Base-by-base conservation (phyloP, 306 rosid genomes). In the Quercus berberidifolia region DNA sequence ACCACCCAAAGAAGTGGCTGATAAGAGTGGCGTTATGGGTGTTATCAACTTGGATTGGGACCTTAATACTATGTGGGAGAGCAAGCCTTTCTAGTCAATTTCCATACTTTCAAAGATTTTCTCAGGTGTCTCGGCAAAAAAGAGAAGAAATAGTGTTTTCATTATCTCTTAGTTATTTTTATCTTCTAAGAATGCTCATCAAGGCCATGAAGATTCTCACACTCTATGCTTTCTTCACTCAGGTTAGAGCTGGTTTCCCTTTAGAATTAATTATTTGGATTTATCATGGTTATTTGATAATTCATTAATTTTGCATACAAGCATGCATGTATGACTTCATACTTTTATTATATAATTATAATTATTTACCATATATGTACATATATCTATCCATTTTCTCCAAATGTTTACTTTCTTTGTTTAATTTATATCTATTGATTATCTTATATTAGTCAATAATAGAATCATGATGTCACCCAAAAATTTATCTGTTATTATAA, bases 41-140 rank as follows among this genome's bases (percentile, higher is more conserved):
- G 3, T 15, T 91, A 28, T 93, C 97, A 0, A 93, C 94, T 4
- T 89, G 90, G 92, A 38, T 78, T 60, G 97, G 97, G 10, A 81
- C 91, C 38, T 13, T 85, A 1, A n/a, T 88, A 10, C 13, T 93
- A 2, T 85, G 94, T 69, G 96, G 97, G 9, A 58, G 57, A 21
- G 57, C 28, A 0, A 76, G 90, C 56, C 30, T 91, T 4, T 71
- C 88, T 1, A 62, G 72, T 10, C 6, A 75, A 5, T 91, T 91
- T 4, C 97, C 97, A 1, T 91, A 87, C 84, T 51, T 91, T 5
- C 88, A 75, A 0, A 64, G 65, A 70, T 85, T 78, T 49, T 74
- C 82, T 33, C 41, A 52, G 1, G 19, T 89, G 6, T 60, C 94
- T 52, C 75, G 19, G 1, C 75, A 76, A 0, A 83, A 57, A 81